A percentile compares a stretch with the other conserved stretches of the same genome.
Conservation (phyloP, 805 yeast species). For the Nakazawaea wickerhamii region DNA sequence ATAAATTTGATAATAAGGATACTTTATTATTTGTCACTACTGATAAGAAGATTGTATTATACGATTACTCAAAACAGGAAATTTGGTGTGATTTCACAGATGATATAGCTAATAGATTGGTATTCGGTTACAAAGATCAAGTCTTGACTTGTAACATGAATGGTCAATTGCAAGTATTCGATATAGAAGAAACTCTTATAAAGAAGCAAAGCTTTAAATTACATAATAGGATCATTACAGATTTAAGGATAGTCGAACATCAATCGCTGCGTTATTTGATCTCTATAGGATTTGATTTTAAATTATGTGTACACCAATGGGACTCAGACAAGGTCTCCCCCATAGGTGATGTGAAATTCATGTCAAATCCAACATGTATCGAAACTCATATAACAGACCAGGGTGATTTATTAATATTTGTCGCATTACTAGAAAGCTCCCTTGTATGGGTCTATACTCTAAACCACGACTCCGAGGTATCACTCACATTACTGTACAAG, state of each 20-base stretch:
- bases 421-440: slow-evolving; percentile 58
- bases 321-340: slow-evolving; percentile 16
- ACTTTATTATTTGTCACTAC: slow-evolving; percentile 23
- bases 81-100: slow-evolving; percentile 17
- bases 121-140: slow-evolving; percentile 18
- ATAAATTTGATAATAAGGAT: slow-evolving; percentile 13
- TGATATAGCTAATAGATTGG: slow-evolving; percentile 19
- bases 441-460: slow-evolving; percentile 41
- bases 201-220: slow-evolving; percentile 17
- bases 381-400: slow-evolving; percentile 26
- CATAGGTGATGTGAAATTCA: slow-evolving; percentile 29
- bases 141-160: slow-evolving; percentile 29
- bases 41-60: slow-evolving; percentile 21
- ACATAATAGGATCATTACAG: slow-evolving; percentile 26
- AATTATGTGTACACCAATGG: slow-evolving; percentile 32
- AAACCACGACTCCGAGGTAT: slow-evolving; percentile 7
- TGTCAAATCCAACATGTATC: slow-evolving; percentile 49
- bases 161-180: slow-evolving; percentile 20
- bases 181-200: slow-evolving; percentile 11
- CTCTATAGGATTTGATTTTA: slow-evolving; percentile 58
- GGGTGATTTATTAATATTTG: slow-evolving; percentile 34
- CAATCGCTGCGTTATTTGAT: slow-evolving; percentile 31
- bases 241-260: slow-evolving; percentile 16
- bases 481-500: slow-evolving; percentile 29
- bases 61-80: slow-evolving; percentile 19